Conservation (phyloP, 495 filamentous ascomycete species). For the Hamigera avellanea region DNA sequence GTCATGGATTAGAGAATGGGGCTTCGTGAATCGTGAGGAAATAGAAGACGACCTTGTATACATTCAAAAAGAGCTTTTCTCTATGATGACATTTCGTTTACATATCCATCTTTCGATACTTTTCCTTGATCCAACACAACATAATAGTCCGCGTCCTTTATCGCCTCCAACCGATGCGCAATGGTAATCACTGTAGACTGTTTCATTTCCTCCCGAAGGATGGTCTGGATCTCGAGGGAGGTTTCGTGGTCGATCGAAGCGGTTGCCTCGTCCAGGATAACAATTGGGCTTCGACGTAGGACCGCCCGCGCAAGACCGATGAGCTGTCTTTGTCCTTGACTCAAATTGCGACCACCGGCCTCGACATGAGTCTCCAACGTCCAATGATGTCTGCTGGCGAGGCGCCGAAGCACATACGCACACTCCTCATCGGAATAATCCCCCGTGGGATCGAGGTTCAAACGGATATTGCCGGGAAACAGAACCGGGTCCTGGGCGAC, state of each 20-base stretch:
- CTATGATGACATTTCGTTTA: too few relatives aligned
- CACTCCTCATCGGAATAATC: conserved; percentile 41
- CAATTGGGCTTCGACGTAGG: conserved; percentile 43
- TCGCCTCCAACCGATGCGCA: conserved; percentile 72
- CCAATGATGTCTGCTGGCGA: conserved; percentile 42
- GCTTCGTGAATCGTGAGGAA: too few relatives aligned
- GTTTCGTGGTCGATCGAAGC: conserved; percentile 73
- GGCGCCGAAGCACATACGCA: conserved; percentile 33
- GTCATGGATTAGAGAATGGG: too few relatives aligned
- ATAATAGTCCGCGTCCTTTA: conserved; percentile 64
- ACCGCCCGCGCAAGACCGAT: conserved; percentile 49
- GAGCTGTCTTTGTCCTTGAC: conserved; percentile 51
- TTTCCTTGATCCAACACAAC: conserved; percentile 58
- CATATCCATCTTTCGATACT: conserved; percentile 28
- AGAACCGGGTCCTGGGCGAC: conserved; percentile 55
- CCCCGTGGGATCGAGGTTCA: conserved; percentile 43
- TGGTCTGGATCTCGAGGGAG: conserved; percentile 62
- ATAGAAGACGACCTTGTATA: too few relatives aligned
- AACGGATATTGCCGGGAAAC: conserved; percentile 47
- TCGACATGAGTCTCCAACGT: conserved; percentile 42
- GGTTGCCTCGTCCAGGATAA: conserved; percentile 74
- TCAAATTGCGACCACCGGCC: conserved; percentile 45
- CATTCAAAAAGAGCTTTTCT: too few relatives aligned
- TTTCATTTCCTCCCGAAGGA: conserved; percentile 62
- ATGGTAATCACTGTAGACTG: conserved; percentile 79